Conservation (phyloP, 352 stramenopile species). For the Phytopythium delawarense region DNA sequence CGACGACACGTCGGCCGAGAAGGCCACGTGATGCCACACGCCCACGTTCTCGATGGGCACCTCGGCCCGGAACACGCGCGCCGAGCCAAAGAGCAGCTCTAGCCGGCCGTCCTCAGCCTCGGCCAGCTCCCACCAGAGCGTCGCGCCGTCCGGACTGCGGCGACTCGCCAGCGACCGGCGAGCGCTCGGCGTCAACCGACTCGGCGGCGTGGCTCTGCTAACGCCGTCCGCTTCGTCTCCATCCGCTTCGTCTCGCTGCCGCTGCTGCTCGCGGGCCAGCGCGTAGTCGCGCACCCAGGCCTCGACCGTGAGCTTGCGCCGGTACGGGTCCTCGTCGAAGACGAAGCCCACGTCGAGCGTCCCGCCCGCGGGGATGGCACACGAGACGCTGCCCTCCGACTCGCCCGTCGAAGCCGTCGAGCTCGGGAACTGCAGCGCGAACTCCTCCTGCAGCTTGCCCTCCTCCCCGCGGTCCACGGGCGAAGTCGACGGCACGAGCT, state of each 20-base stretch:
- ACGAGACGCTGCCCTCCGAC: constrained; percentile 37
- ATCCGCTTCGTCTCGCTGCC: constrained; percentile 17
- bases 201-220: constrained; percentile 3
- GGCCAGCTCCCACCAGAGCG: constrained; percentile 40
- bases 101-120: constrained; percentile 40
- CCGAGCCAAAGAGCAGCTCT: constrained; percentile 38
- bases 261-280: constrained; percentile 29
- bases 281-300: constrained; percentile 65
- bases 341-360: constrained; percentile 65
- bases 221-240: not conserved
- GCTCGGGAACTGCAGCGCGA: constrained; percentile 50
- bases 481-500: constrained; percentile 47
- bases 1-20: constrained; percentile 58
- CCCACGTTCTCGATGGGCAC: constrained; percentile 33
- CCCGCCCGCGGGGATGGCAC: constrained; percentile 39
- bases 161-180: constrained; percentile 12
- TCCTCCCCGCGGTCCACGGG: constrained; percentile 74
- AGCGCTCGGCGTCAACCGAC: constrained; percentile 7
- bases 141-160: constrained; percentile 6
- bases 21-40: constrained; percentile 67
- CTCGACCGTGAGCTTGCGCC: constrained; percentile 73
- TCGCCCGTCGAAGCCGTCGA: constrained; percentile 13
- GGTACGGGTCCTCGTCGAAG: constrained; percentile 82
- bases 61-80: constrained; percentile 30
- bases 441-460: constrained; percentile 65